These are phyloP conservation scores for Aspergillus brasiliensis DNA, from an alignment of 2,329 filamentous ascomycete genomes.

Conservation along the genomic window DNA sequence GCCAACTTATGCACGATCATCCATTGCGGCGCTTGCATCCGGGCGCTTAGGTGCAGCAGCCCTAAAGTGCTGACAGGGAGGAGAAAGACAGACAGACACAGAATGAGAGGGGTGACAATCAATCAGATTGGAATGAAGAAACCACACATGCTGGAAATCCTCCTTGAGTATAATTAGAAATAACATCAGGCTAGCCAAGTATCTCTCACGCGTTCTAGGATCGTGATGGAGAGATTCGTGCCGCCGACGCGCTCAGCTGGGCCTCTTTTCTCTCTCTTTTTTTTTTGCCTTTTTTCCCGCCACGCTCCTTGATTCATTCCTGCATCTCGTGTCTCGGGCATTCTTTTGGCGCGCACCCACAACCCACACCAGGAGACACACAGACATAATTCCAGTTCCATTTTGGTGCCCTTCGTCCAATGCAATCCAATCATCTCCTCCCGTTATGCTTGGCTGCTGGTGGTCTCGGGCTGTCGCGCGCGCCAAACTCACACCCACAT, in stretches of 20 bases:
- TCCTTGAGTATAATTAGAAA: too few species aligned
- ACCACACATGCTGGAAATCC: too few species aligned
- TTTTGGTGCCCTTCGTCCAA: too few species aligned
- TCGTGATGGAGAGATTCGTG: background rate
- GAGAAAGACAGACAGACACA: too few species aligned
- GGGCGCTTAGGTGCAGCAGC: constrained; percentile 9
- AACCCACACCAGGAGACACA: too few species aligned
- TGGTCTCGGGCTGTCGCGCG: background rate
- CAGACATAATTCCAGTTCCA: too few species aligned
- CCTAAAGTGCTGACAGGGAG: background rate
- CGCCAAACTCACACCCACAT: background rate
- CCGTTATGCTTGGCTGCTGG: too few species aligned
- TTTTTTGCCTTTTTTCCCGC: too few species aligned
- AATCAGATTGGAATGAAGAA: background rate
- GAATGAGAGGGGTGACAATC: background rate
- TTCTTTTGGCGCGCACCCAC: background rate
- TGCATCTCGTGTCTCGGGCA: constrained; percentile 9
- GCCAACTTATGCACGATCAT: background rate
- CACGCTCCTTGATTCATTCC: constrained; percentile 1
- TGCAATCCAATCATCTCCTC: too few species aligned
- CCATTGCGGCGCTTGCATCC: background rate
- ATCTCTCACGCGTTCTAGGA: constrained; percentile 6
- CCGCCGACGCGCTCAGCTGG: constrained; percentile 7
- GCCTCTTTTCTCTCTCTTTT: background rate
- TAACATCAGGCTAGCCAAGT: background rate